phyloP scores from a whole-genome alignment of 2,329 filamentous ascomycete species.

The Fusarium vanettenii region DNA sequence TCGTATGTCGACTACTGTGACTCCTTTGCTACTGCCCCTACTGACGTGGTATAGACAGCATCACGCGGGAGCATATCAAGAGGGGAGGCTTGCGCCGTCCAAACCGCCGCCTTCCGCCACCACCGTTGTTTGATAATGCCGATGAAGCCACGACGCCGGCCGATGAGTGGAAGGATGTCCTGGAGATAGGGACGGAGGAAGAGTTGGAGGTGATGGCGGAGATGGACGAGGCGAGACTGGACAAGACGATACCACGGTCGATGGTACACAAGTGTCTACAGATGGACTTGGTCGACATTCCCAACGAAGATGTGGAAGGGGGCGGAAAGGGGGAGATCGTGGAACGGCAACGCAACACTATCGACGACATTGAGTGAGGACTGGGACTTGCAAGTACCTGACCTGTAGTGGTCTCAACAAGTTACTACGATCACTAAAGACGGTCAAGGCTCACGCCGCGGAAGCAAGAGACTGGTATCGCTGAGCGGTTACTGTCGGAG shows the following conservation, averaged over 20 bases:
- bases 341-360: neutral
- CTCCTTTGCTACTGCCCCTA: neutral
- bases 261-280: neutral
- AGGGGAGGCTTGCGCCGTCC: neutral
- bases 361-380: neutral
- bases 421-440: neutral
- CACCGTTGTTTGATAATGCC: slow-evolving; percentile 12
- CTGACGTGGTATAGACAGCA: slow-evolving; percentile 13
- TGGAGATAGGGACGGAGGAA: neutral
- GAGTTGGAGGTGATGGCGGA: neutral
- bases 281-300: too few species aligned
- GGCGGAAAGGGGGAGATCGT: neutral
- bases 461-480: neutral
- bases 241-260: neutral
- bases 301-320: neutral
- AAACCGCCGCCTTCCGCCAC: neutral
- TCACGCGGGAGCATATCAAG: slow-evolving; percentile 1
- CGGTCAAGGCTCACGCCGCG: neutral
- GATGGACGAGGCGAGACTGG: neutral
- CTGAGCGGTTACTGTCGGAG: neutral
- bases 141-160: neutral
- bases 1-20: neutral
- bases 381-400: neutral
- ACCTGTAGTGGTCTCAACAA: neutral
- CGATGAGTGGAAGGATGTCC: neutral